A percentile compares a stretch with the other conserved stretches of the same genome.
Conservation (phyloP, 495 filamentous ascomycete species). For the Penicillium canescens region DNA sequence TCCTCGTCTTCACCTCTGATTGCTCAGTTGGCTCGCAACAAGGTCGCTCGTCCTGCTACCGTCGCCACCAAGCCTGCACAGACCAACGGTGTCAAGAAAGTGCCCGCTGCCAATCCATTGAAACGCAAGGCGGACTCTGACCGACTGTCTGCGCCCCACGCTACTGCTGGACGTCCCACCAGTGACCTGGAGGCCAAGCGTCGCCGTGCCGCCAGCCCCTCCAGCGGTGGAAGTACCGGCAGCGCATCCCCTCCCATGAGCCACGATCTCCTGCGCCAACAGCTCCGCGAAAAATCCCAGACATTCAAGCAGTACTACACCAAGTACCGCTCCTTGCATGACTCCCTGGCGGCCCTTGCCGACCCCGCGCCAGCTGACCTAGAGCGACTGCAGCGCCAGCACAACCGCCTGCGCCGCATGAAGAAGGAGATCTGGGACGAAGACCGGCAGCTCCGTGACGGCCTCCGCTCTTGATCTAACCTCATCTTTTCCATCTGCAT, state of each 20-base stretch:
- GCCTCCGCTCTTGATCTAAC: constrained; percentile 12
- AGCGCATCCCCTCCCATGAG: constrained; percentile 48
- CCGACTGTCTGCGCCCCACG: constrained; percentile 24
- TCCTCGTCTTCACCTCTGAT: constrained; percentile 47
- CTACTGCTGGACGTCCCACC: constrained; percentile 26
- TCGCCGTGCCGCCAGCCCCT: constrained; percentile 43
- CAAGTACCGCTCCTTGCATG: constrained; percentile 63
- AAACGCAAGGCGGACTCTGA: constrained; percentile 51
- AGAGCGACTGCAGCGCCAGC: constrained; percentile 60
- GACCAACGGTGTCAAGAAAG: constrained; percentile 30
- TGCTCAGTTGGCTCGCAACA: constrained; percentile 35
- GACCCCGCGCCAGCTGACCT: constrained; percentile 58
- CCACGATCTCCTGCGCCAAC: constrained; percentile 38
- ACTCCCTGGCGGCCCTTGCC: constrained; percentile 51
- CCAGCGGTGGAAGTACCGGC: constrained; percentile 48
- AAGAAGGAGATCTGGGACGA: constrained; percentile 68
- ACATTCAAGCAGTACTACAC: constrained; percentile 63
- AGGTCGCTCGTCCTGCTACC: constrained; percentile 11
- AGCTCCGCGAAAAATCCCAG: constrained; percentile 54
- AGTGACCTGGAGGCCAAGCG: constrained; percentile 46
- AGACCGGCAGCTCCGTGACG: constrained; percentile 30
- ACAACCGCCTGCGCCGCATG: constrained; percentile 56
- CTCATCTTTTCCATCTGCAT: constrained; percentile 14
- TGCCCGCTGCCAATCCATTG: constrained; percentile 31
- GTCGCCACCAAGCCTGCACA: constrained; percentile 20